Percentiles rank a stretch among this genome's conserved stretches.
Evolutionary conservation across 805 yeast species (phyloP).

Genomic region (Saturnispora dispora): DNA sequence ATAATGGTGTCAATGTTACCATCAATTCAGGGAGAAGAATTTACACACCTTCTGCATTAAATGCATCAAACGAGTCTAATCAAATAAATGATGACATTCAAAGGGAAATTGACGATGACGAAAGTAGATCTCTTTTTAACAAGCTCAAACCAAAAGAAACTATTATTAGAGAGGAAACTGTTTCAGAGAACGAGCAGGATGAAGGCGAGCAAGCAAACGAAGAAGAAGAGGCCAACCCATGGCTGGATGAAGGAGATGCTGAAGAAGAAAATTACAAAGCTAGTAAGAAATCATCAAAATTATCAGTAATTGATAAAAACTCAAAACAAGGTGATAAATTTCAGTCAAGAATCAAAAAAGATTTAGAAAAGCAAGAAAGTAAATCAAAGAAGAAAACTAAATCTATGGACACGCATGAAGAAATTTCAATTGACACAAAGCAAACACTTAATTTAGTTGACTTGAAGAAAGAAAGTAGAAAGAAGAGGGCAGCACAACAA

Average conservation of each 20-base stretch:
- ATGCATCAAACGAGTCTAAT: slow-evolving; percentile 30
- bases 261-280: slow-evolving; percentile 12
- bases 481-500: slow-evolving; percentile 5
- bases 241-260: slow-evolving; percentile 33
- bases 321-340: slow-evolving; percentile 43
- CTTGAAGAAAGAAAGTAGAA: slow-evolving; percentile 21
- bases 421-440: slow-evolving; percentile 36
- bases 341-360: slow-evolving; percentile 35
- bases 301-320: slow-evolving; percentile 38
- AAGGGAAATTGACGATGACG: slow-evolving; percentile 43
- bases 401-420: slow-evolving; percentile 18
- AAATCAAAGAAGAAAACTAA: slow-evolving; percentile 27
- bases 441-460: slow-evolving; percentile 49
- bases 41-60: slow-evolving; percentile 56
- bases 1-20: slow-evolving; percentile 37
- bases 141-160: slow-evolving; percentile 25
- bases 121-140: slow-evolving; percentile 36
- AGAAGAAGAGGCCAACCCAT: slow-evolving; percentile 37
- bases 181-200: slow-evolving; percentile 3
- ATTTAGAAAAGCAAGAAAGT: slow-evolving; percentile 14
- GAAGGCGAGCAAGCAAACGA: slow-evolving; percentile 7
- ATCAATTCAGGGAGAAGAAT: slow-evolving; percentile 73
- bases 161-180: neutral
- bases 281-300: slow-evolving; percentile 33
- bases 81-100: slow-evolving; percentile 29